Evolutionary conservation across 1,284 basidiomycete genomes (phyloP).

Genomic region (Cryptococcus sp.): DNA sequence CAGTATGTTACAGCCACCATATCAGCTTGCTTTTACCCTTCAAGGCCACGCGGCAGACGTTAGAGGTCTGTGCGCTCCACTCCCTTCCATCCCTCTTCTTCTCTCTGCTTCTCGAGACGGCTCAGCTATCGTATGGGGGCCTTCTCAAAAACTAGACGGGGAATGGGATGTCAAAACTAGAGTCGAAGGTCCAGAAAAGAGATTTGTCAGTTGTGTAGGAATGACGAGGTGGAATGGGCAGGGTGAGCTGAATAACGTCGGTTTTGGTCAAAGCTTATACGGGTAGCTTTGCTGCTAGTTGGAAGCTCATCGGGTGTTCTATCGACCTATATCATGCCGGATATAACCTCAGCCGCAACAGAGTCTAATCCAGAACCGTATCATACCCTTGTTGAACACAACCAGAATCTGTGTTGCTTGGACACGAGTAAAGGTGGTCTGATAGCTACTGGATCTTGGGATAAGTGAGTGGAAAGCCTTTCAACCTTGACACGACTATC

Average conservation of each 20-base stretch:
- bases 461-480: constrained; percentile 59
- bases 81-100: constrained; percentile 46
- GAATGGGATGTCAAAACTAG: constrained; percentile 68
- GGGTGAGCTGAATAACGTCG: constrained; percentile 21
- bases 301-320: constrained; percentile 81
- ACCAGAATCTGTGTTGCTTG: constrained; percentile 84
- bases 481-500: not conserved
- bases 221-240: constrained; percentile 32
- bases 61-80: constrained; percentile 26
- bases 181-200: constrained; percentile 71
- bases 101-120: constrained; percentile 86
- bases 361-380: constrained; percentile 62
- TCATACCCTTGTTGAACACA: constrained; percentile 81
- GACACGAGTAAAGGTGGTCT: constrained; percentile 63
- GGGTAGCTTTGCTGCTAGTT: constrained; percentile 71
- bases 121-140: constrained; percentile 78
- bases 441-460: constrained; percentile 96
- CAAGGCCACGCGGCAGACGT: constrained; percentile 48
- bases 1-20: constrained; percentile 48
- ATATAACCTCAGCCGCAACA: constrained; percentile 17
- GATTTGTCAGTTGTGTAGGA: constrained; percentile 56
- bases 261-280: constrained; percentile 3
- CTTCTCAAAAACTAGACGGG: constrained; percentile 50
- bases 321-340: constrained; percentile 59
- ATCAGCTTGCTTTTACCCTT: constrained; percentile 76